phyloP scores from a whole-genome alignment of 495 filamentous ascomycete species.

The Xylaria longipes region DNA sequence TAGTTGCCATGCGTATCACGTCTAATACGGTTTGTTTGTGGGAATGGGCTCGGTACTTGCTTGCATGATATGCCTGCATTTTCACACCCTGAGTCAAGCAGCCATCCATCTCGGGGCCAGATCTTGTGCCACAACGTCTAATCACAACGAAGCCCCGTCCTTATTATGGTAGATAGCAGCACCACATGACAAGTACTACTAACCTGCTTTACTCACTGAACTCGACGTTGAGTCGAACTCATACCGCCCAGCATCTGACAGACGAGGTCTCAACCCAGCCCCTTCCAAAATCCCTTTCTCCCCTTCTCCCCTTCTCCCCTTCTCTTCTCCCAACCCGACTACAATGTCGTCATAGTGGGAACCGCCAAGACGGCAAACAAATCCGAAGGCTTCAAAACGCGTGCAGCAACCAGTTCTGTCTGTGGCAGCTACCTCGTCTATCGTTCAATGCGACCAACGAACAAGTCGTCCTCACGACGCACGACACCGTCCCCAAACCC shows the following conservation, averaged over 20 bases:
- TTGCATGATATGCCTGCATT: not conserved
- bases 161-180: too few relatives aligned
- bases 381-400: not conserved
- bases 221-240: too few relatives aligned
- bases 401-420: not conserved
- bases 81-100: not conserved
- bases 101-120: constrained; percentile 13
- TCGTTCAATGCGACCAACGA: not conserved
- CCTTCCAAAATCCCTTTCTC: too few relatives aligned
- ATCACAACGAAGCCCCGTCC: not conserved
- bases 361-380: constrained; percentile 15
- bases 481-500: not conserved
- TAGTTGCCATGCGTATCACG: not conserved
- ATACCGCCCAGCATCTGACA: not conserved
- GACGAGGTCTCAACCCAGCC: not conserved
- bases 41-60: constrained; percentile 12
- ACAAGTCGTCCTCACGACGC: not conserved
- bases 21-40: constrained; percentile 11
- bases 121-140: constrained; percentile 7
- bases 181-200: too few relatives aligned
- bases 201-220: too few relatives aligned
- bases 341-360: constrained; percentile 17
- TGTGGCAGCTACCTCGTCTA: not conserved
- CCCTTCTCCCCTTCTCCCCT: not conserved
- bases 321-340: too few relatives aligned